A percentile compares a stretch with the other conserved stretches of the same genome.
Conservation (phyloP, 495 filamentous ascomycete species). For the Xanthoparmelia taractica region DNA sequence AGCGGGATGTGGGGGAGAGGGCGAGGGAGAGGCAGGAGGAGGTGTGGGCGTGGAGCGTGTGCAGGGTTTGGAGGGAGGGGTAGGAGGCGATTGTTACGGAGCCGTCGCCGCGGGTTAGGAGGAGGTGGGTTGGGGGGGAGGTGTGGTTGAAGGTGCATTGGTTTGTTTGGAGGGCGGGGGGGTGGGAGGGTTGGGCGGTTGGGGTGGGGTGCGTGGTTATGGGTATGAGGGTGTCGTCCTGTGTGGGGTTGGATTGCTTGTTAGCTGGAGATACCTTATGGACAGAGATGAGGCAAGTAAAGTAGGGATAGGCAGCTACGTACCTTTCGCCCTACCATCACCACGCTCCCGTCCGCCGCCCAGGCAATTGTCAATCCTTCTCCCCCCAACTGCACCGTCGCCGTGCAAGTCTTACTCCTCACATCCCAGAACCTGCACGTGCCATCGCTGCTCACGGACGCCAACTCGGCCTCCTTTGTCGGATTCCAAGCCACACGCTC, state of each 20-base stretch:
- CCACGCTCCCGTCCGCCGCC: constrained; percentile 73
- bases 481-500: constrained; percentile 91
- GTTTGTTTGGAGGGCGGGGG: constrained; percentile 70
- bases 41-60: constrained; percentile 75
- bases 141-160: constrained; percentile 73
- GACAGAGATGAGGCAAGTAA: neutral
- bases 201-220: constrained; percentile 42
- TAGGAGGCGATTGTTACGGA: constrained; percentile 71
- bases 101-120: constrained; percentile 77
- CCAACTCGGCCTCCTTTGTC: constrained; percentile 76
- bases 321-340: constrained; percentile 84
- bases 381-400: constrained; percentile 71
- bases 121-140: constrained; percentile 44
- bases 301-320: constrained; percentile 18
- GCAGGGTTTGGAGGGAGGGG: constrained; percentile 41
- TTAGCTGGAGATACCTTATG: neutral
- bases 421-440: constrained; percentile 92
- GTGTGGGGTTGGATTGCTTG: neutral
- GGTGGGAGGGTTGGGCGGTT: constrained; percentile 50
- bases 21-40: constrained; percentile 64
- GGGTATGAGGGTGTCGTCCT: constrained; percentile 66
- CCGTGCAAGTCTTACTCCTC: constrained; percentile 67
- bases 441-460: constrained; percentile 77
- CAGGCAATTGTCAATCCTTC: constrained; percentile 79
- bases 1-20: constrained; percentile 66